A percentile compares a stretch with the other conserved stretches of the same genome.
Conservation (phyloP, 176 grass and related monocot species). For the Saccharum officinarum region DNA sequence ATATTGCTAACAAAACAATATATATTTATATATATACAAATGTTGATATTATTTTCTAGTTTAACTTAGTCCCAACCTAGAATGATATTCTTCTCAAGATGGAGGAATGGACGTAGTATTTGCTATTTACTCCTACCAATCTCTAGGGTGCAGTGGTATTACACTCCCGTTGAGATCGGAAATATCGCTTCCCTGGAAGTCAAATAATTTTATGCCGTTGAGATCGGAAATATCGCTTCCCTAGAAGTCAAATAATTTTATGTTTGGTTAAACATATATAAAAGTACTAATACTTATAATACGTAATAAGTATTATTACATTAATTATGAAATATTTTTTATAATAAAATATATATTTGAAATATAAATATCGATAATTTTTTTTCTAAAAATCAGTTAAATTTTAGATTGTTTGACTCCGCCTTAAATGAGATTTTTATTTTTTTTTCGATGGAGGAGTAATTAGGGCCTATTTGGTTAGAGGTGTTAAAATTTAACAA, state of each 20-base stretch:
- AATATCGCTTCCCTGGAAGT: no score
- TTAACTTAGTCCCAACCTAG: background rate
- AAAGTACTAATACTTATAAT: background rate
- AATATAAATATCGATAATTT: background rate
- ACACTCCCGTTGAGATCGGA: no score
- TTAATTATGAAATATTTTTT: background rate
- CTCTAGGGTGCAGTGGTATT: background rate
- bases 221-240: no score
- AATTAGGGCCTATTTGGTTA: no score
- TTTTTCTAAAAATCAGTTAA: background rate
- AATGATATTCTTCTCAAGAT: background rate
- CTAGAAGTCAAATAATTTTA: background rate
- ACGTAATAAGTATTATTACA: background rate
- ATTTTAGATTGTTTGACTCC: background rate
- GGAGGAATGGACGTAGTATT: background rate
- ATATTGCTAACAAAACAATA: background rate
- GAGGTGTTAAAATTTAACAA: no score
- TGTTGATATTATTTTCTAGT: background rate
- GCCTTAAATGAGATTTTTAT: background rate
- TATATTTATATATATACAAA: background rate
- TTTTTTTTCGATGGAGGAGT: background rate
- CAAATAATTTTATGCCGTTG: background rate
- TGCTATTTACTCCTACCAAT: background rate
- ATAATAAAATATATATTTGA: background rate
- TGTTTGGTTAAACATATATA: background rate